These are phyloP conservation scores for Solanum acaule DNA, from an alignment of 257 asterid genomes.

Conservation along the genomic window DNA sequence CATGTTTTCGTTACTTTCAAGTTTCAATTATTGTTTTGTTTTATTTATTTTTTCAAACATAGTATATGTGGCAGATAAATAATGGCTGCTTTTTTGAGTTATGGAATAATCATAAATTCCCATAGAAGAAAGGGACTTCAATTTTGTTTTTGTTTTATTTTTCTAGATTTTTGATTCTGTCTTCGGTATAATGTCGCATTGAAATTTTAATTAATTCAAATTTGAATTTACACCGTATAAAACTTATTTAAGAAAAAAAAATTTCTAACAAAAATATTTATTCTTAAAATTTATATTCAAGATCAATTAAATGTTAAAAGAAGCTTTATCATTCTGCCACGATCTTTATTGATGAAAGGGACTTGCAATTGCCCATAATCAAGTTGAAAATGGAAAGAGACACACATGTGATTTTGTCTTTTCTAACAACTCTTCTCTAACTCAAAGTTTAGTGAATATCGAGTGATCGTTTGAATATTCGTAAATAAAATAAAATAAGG, in stretches of 20 bases:
- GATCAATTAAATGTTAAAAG: rapidly evolving
- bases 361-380: not conserved
- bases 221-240: rapidly evolving
- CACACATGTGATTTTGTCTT: not conserved
- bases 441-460: not conserved
- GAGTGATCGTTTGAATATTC: not conserved
- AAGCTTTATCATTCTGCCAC: not conserved
- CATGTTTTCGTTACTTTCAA: not conserved
- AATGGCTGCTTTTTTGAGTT: not conserved
- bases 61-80: not conserved
- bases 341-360: not conserved
- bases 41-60: not conserved
- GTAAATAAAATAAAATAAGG: not conserved
- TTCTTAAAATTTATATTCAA: not conserved
- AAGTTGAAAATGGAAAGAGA: not conserved
- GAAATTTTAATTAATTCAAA: not conserved
- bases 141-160: not conserved
- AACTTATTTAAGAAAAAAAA: not conserved
- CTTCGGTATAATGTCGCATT: rapidly evolving
- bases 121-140: not conserved
- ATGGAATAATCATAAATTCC: not conserved
- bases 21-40: not conserved
- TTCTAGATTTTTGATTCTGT: rapidly evolving
- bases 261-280: no score
- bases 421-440: not conserved